Base-by-base conservation (phyloP, 805 yeast genomes). In the Wickerhamiella alocasiicola region DNA sequence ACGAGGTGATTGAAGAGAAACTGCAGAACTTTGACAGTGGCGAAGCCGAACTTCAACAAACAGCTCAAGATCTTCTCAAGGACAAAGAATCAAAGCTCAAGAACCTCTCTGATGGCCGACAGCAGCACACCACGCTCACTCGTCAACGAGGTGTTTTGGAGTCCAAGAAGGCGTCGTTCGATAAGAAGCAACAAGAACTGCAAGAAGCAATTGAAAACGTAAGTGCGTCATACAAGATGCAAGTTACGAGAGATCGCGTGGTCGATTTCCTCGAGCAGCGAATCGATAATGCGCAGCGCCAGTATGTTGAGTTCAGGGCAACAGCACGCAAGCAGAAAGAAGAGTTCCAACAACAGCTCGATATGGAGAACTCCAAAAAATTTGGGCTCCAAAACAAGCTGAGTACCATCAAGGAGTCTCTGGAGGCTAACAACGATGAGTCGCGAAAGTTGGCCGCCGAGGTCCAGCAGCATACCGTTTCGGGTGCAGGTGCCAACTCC, bases 1-100 rank as follows among this genome's bases (percentile, higher is more conserved):
- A 31, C 2, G 39, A 13, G 2, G 41, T 18, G 28, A 46, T 68
- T 0, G 64, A 62, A 28, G 66, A 59, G 2, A 64, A 62, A 9
- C 54, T 78, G 17, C 23, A 13, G 0, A 16, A 13, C 5, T 32
- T 39, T 12, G 44, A 36, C 13, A 18, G 29, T 2, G 36, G 34
- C 4, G 31, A 43, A 23, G 33, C 31, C 13, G 28, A 28, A 6
- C 17, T 38, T 16, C 40, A 40, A 6, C 40, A 36, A 16, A 24
- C 5, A 3, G 44, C 42, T 4, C 18, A 11, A 5, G 16, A 21
- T 3, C 36, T 32, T 3, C 11, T 13, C 9, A 3, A 6, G 12
- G 24, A n/a, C 9, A 13, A 21, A 18, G 5, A 20, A 3, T 4
- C 4, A 3, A 13, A 15, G 3, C 19, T 11, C 9, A 9, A 17